phyloP scores from a whole-genome alignment of 1,284 basidiomycete species.

The Malassezia sympodialis region DNA sequence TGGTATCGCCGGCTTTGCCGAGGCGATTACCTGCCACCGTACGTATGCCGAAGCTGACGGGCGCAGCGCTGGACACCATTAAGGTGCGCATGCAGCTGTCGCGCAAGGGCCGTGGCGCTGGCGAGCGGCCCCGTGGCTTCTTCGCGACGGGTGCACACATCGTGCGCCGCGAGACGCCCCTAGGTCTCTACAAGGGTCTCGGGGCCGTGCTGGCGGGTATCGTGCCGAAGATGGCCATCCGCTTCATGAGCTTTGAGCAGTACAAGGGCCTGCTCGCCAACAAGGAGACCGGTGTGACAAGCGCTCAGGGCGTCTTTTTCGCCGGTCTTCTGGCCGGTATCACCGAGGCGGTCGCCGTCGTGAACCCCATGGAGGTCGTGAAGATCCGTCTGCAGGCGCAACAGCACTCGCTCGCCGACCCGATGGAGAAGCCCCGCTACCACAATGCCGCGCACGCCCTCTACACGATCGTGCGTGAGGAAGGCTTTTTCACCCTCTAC shows the following conservation, averaged over 20 bases:
- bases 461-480: slow-evolving; percentile 87
- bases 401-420: slow-evolving; percentile 92
- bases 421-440: slow-evolving; percentile 83
- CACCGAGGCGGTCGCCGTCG: slow-evolving; percentile 78
- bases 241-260: slow-evolving; percentile 91
- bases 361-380: slow-evolving; percentile 98
- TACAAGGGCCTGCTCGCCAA: slow-evolving; percentile 79
- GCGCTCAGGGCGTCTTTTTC: slow-evolving; percentile 62
- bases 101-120: slow-evolving; percentile 28
- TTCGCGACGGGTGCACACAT: slow-evolving; percentile 84
- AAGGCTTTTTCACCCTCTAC: slow-evolving; percentile 76
- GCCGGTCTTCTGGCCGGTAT: slow-evolving; percentile 84
- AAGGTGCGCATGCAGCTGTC: slow-evolving; percentile 90
- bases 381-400: slow-evolving; percentile 98
- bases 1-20: slow-evolving; percentile 47
- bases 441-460: slow-evolving; percentile 93
- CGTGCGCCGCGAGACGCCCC: slow-evolving; percentile 76
- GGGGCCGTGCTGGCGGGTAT: slow-evolving; percentile 88
- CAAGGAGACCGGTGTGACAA: slow-evolving; percentile 64
- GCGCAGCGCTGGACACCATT: slow-evolving; percentile 68
- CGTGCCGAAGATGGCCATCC: slow-evolving; percentile 98
- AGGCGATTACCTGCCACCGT: slow-evolving; percentile 48
- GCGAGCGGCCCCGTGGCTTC: slow-evolving; percentile 69
- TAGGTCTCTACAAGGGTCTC: slow-evolving; percentile 95
- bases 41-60: slow-evolving; percentile 19